Evolutionary conservation across 23 red algal species (phyloP).

Genomic region (Porphyridium purpureum): DNA sequence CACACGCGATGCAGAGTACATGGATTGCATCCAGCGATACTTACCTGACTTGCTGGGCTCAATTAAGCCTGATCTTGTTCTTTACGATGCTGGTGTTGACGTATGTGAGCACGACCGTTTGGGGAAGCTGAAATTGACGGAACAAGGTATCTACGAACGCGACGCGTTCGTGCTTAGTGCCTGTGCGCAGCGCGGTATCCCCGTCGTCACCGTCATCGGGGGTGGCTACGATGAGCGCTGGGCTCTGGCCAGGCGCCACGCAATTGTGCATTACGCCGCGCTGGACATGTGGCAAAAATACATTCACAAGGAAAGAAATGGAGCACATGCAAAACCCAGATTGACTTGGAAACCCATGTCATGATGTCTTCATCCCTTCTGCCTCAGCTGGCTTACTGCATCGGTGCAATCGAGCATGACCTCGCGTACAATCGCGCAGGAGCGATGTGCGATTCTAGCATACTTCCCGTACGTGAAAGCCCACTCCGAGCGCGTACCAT

Average conservation of each 20-base stretch:
- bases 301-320: no score
- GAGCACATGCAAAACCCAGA: no score
- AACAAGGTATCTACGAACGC: background rate
- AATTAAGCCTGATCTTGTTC: conserved; percentile 17
- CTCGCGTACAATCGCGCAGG: no score
- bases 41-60: conserved; percentile 3
- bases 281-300: conserved; percentile 4
- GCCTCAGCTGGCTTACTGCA: no score
- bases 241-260: background rate
- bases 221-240: conserved; percentile 2
- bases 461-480: no score
- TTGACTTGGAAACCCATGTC: no score
- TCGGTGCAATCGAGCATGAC: no score
- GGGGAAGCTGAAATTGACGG: conserved; percentile 1
- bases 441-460: no score
- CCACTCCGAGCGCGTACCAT: no score
- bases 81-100: conserved; percentile 40
- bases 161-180: conserved; percentile 1
- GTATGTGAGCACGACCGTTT: background rate
- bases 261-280: conserved; percentile 5
- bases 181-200: background rate
- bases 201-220: conserved; percentile 7
- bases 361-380: no score
- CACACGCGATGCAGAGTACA: conserved; percentile 13
- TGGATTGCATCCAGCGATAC: conserved; percentile 1